Conservation (phyloP, 805 yeast genomes). For the Candida incommunis region DNA sequence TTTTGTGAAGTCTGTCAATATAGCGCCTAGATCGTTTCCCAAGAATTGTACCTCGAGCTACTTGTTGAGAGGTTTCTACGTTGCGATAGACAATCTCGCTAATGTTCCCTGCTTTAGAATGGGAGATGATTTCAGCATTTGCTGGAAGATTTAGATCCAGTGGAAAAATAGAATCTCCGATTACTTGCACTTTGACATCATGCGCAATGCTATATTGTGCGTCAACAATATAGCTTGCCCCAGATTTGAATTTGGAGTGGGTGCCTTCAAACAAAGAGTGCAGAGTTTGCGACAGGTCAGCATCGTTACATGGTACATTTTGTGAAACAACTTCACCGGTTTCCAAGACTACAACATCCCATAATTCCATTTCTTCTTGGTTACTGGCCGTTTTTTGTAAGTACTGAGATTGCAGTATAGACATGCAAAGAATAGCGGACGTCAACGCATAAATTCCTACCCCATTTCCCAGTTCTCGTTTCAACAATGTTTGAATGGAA, state of each 20-base stretch:
- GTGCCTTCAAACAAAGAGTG: background rate
- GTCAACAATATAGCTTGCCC: background rate
- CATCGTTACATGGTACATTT: background rate
- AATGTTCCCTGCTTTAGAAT: background rate
- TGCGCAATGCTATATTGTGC: background rate
- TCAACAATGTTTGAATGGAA: constrained; percentile 13
- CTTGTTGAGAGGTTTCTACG: background rate
- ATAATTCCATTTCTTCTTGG: constrained; percentile 13
- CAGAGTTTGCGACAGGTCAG: background rate
- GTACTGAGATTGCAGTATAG: constrained; percentile 17
- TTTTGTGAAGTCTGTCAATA: too few species aligned
- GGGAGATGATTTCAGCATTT: background rate
- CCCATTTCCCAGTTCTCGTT: constrained; percentile 18
- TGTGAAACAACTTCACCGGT: constrained; percentile 15
- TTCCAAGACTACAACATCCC: constrained; percentile 22
- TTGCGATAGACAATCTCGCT: background rate
- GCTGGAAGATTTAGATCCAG: background rate
- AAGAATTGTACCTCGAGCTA: background rate
- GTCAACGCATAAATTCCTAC: constrained; percentile 16
- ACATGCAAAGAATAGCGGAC: constrained; percentile 17
- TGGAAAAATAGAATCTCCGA: background rate
- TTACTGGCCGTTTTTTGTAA: constrained; percentile 12
- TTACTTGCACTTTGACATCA: background rate
- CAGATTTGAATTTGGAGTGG: background rate
- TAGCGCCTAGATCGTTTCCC: background rate